Percentiles rank a stretch among this genome's conserved stretches.
Conservation (phyloP, 306 rosid species). For the Oemleria cerasiformis region DNA sequence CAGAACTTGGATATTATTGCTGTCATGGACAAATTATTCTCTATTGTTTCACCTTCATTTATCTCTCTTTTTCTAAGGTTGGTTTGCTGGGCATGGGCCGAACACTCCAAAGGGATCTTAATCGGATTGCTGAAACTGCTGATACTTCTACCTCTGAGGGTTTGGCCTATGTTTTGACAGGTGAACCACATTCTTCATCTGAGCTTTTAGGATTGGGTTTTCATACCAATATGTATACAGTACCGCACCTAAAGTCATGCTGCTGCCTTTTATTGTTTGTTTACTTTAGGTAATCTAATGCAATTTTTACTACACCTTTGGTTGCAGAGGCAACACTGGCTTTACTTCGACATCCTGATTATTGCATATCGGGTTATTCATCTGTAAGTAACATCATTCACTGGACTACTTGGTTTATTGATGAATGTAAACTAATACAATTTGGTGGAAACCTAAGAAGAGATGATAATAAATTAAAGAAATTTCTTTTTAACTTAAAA, state of each 20-base stretch:
- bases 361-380: slow-evolving; percentile 86
- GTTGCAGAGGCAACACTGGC: slow-evolving; percentile 83
- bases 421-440: too few species aligned
- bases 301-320: slow-evolving; percentile 24
- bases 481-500: background rate
- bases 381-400: slow-evolving; percentile 62
- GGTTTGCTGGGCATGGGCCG: slow-evolving; percentile 94
- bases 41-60: slow-evolving; percentile 13
- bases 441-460: background rate
- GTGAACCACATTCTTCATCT: slow-evolving; percentile 31
- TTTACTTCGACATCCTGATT: slow-evolving; percentile 91
- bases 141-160: slow-evolving; percentile 86
- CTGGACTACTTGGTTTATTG: slow-evolving; percentile 10
- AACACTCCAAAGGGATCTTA: slow-evolving; percentile 76
- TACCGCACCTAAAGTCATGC: background rate
- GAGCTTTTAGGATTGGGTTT: background rate
- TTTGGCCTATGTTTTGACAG: slow-evolving; percentile 79
- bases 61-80: slow-evolving; percentile 44
- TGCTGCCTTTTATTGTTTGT: background rate
- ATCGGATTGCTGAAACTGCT: slow-evolving; percentile 88
- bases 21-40: slow-evolving; percentile 7
- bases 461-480: background rate
- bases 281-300: slow-evolving; percentile 18
- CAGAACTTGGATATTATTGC: background rate
- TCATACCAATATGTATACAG: background rate